Conservation (phyloP, 1,284 basidiomycete genomes). For the Agaricales sp. region DNA sequence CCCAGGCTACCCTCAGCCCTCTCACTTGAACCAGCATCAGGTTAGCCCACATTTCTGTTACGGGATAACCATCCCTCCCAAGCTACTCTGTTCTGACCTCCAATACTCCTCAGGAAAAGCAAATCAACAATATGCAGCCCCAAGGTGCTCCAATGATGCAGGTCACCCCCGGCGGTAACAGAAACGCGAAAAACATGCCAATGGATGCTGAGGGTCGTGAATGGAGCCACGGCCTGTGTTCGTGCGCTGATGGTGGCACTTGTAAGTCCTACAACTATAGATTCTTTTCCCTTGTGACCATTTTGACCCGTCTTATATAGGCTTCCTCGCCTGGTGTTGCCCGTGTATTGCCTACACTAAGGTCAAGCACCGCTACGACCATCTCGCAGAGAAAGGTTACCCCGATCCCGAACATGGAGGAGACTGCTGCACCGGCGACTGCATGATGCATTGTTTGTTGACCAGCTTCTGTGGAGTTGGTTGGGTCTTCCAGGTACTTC, state of each 20-base stretch:
- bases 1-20: too few species aligned
- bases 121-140: too few species aligned
- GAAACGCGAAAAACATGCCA: constrained; percentile 24
- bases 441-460: neutral
- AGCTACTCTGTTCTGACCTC: too few species aligned
- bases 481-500: constrained; percentile 12
- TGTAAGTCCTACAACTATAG: constrained; percentile 23
- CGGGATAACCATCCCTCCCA: too few species aligned
- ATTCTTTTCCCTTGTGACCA: neutral
- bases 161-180: constrained; percentile 15
- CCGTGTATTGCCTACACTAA: constrained; percentile 25
- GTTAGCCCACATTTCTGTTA: too few species aligned
- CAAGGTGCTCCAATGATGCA: neutral
- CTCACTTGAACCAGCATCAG: too few species aligned
- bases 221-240: constrained; percentile 28
- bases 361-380: constrained; percentile 17
- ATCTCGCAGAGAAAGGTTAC: constrained; percentile 14
- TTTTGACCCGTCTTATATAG: constrained; percentile 10
- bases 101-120: too few species aligned
- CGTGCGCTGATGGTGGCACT: constrained; percentile 22
- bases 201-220: constrained; percentile 23
- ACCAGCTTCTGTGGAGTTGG: constrained; percentile 16
- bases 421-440: neutral
- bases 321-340: constrained; percentile 24
- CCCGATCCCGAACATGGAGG: constrained; percentile 12